phyloP scores from a whole-genome alignment of 139 green algal genomes.

The Chlamydomonas eustigma region DNA sequence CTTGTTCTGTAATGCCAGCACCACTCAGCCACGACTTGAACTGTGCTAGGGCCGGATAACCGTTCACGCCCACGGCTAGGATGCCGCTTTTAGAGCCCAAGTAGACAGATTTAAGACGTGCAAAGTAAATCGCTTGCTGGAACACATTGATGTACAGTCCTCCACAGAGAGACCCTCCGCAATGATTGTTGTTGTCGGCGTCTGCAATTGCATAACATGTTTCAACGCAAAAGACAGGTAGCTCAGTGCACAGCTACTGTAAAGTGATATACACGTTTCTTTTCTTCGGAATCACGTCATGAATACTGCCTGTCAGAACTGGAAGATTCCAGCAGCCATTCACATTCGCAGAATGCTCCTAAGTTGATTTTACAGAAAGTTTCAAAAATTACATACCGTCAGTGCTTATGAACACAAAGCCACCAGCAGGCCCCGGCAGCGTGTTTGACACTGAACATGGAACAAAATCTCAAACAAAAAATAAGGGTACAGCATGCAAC shows the following conservation, averaged over 20 bases:
- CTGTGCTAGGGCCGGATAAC: not conserved
- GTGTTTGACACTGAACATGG: too few species aligned
- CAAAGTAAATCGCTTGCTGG: slow-evolving; percentile 5
- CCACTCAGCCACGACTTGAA: slow-evolving; percentile 11
- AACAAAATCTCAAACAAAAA: not conserved
- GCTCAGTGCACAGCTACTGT: too few species aligned
- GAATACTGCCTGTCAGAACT: not conserved
- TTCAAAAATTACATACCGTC: slow-evolving; percentile 3
- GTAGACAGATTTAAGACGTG: not conserved
- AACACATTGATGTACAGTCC: slow-evolving; percentile 20
- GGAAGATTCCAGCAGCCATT: not conserved
- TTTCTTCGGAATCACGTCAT: not conserved
- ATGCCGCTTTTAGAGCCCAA: slow-evolving; percentile 4
- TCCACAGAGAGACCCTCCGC: slow-evolving; percentile 8
- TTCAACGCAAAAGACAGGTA: too few species aligned
- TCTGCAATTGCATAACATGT: too few species aligned
- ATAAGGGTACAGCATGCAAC: too few species aligned
- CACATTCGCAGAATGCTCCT: not conserved
- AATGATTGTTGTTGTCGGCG: not conserved
- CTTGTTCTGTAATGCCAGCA: not conserved
- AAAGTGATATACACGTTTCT: too few species aligned
- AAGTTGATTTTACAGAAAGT: not conserved
- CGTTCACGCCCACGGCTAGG: slow-evolving; percentile 18
- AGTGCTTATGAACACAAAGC: slow-evolving; percentile 12
- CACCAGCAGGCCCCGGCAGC: not conserved